Percentiles rank a stretch among this genome's conserved stretches.
Conservation (phyloP, 73 alveolate species). For the Paraurostyla sp. region DNA sequence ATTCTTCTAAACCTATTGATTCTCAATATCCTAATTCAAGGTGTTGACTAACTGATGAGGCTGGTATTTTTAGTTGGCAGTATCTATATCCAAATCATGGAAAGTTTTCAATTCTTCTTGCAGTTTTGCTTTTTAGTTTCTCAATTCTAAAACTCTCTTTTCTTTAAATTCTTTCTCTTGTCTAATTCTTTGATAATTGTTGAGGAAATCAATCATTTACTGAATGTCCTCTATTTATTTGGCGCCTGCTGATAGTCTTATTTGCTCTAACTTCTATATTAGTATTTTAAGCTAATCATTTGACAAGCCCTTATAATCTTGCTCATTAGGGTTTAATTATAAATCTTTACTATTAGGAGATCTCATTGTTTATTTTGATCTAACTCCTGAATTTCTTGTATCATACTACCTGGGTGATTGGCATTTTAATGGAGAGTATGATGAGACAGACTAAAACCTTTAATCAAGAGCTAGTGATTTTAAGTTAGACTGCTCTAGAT, state of each 20-base stretch:
- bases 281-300: neutral
- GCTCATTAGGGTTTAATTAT: conserved; percentile 1
- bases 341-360: neutral
- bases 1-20: neutral
- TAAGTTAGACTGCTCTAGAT: neutral
- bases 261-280: neutral
- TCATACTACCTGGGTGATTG: neutral
- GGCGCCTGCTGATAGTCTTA: neutral
- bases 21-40: neutral
- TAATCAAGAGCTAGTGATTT: neutral
- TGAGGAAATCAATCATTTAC: neutral
- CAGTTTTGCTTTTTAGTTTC: neutral
- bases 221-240: neutral
- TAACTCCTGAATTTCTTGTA: neutral
- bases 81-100: conserved; percentile 18
- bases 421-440: neutral
- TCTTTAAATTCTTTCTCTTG: conserved; percentile 1
- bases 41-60: conserved; percentile 20
- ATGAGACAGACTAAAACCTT: neutral
- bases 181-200: conserved; percentile 10
- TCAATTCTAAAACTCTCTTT: neutral
- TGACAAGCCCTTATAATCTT: neutral
- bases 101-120: neutral
- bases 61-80: neutral
- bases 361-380: neutral